Percentiles rank a stretch among this genome's conserved stretches.
Evolutionary conservation across 2,329 filamentous ascomycete genomes (phyloP).

Genomic region (Exserohilum rostratum): DNA sequence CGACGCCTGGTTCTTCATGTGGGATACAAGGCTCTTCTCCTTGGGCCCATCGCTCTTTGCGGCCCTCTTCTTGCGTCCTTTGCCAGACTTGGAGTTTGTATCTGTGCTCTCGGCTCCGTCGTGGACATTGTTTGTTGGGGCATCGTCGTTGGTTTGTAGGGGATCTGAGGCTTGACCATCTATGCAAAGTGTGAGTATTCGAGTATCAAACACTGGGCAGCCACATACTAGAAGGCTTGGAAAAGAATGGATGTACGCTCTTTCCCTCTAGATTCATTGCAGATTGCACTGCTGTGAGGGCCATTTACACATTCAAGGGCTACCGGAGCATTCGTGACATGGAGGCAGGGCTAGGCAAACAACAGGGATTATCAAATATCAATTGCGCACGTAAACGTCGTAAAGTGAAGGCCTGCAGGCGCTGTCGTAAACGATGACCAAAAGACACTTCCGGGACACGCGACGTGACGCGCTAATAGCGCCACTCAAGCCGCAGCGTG

Average conservation of each 20-base stretch:
- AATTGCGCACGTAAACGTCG: slow-evolving; percentile 5
- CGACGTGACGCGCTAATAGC: slow-evolving; percentile 20
- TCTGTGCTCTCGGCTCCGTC: slow-evolving; percentile 26
- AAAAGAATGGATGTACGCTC: slow-evolving; percentile 49
- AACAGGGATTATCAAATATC: neutral
- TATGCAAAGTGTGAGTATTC: slow-evolving; percentile 12
- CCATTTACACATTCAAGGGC: slow-evolving; percentile 38
- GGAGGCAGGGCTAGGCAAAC: neutral
- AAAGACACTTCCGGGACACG: slow-evolving; percentile 12
- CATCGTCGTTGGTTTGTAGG: slow-evolving; percentile 7
- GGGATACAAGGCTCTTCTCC: slow-evolving; percentile 15
- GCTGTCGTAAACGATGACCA: slow-evolving; percentile 1
- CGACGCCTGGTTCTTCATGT: slow-evolving; percentile 32
- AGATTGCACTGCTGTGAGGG: slow-evolving; percentile 42
- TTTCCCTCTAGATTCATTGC: slow-evolving; percentile 48
- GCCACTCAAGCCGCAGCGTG: slow-evolving; percentile 11
- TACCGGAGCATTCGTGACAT: slow-evolving; percentile 24
- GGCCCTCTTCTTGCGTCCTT: slow-evolving; percentile 31
- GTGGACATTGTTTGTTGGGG: slow-evolving; percentile 18
- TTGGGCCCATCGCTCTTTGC: slow-evolving; percentile 28
- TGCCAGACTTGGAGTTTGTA: slow-evolving; percentile 17
- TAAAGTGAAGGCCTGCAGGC: slow-evolving; percentile 5
- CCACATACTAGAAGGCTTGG: slow-evolving; percentile 35
- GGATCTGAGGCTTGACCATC: slow-evolving; percentile 21
- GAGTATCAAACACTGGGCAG: too few species aligned